Base-by-base conservation (phyloP, 768 basidiomycete species). In the Baorangia bicolor region DNA sequence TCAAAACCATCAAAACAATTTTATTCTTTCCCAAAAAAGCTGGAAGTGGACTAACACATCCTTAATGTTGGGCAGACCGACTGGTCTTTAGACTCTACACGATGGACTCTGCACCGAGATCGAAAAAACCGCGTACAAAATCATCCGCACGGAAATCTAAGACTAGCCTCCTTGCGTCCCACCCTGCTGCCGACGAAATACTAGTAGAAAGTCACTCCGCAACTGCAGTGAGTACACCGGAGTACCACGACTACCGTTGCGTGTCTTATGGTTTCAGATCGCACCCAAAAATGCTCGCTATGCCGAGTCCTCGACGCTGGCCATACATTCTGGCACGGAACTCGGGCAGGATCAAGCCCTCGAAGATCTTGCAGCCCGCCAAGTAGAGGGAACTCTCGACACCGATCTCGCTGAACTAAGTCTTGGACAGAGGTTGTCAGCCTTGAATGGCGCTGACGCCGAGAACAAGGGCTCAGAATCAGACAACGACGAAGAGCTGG, bases 361-460 rank as follows among this genome's bases (percentile, higher is more conserved):
- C 51, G 82, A 85, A 59, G 84, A 84, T 28, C 72, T 78, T 5
- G 73, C 75, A 16, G 66, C 73, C 31, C 76, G 73, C 31, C 77
- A 82, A 56, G 67, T 84, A 4, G 88, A 91, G 25, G 90, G 91
- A 28, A 73, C 83, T 34, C 79, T 94, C 11, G 90, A 93, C 59
- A 85, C 87, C 11, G 85, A 96, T 68, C 78, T 94, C 47, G 94
- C 94, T 2, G 95, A 98, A 71, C 81, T 95, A 14, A 92, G 90
- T 38, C 82, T 98, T 4, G 96, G 95, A 5, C 92, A 98, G 73
- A 83, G 94, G 14, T 77, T 98, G 49, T 87, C 90, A 1, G 90
- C 88, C 18, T 72, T 92, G 20, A 80, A 83, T 30, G 85, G 86
- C 41, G 57, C 61, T 13, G 65, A 68, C 30, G 73, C 70, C 21